Evolutionary conservation across 1,284 basidiomycete genomes (phyloP).

Genomic region (Apiotrichum mycotoxinovorans): DNA sequence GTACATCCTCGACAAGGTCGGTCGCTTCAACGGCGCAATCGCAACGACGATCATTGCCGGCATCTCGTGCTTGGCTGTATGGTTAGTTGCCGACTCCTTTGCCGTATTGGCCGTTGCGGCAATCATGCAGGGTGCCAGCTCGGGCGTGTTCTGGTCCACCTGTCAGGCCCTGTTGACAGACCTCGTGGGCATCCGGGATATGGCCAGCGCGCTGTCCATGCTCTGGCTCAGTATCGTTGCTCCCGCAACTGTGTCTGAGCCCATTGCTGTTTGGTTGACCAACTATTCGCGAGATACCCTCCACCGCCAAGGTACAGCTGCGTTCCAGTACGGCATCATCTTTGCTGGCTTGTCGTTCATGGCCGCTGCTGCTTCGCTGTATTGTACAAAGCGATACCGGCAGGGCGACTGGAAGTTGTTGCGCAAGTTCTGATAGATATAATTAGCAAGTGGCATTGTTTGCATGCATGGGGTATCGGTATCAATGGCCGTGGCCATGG

Average conservation of each 20-base stretch:
- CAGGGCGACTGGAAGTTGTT: constrained; percentile 41
- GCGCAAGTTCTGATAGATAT: constrained; percentile 8
- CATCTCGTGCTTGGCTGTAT: constrained; percentile 49
- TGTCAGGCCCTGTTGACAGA: constrained; percentile 21
- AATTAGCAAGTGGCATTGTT: not conserved
- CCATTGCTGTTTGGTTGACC: constrained; percentile 48
- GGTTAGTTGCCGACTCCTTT: constrained; percentile 49
- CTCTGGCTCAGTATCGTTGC: constrained; percentile 47
- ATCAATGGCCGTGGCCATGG: too few species aligned
- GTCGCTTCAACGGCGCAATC: constrained; percentile 49
- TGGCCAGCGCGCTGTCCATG: constrained; percentile 49
- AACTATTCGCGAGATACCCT: constrained; percentile 40
- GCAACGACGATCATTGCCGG: constrained; percentile 46
- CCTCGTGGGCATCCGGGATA: constrained; percentile 43
- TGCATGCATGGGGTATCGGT: too few species aligned
- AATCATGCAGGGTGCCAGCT: constrained; percentile 46
- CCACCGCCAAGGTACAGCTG: constrained; percentile 33
- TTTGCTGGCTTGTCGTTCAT: constrained; percentile 47
- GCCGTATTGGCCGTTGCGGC: constrained; percentile 49
- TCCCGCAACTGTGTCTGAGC: constrained; percentile 45
- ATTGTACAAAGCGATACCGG: constrained; percentile 45
- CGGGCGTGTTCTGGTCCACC: constrained; percentile 19
- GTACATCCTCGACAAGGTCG: constrained; percentile 45
- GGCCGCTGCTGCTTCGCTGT: constrained; percentile 32
- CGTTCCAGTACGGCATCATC: constrained; percentile 48